Conservation (phyloP, 345 rosid species). For the Citropsis articulata region DNA sequence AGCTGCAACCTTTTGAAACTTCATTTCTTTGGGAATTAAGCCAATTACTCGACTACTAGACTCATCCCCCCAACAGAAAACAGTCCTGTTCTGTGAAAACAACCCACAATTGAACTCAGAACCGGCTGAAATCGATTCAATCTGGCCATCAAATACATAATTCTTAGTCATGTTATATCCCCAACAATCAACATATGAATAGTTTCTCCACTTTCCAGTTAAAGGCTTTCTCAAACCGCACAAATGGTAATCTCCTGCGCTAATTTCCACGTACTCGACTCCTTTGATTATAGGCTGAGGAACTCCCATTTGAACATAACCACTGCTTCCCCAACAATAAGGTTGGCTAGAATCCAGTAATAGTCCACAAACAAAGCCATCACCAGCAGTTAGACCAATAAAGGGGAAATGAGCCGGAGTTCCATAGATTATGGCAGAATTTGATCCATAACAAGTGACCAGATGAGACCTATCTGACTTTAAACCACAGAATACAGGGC, state of each 20-base stretch:
- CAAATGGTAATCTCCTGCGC: constrained; percentile 96
- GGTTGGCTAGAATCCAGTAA: constrained; percentile 83
- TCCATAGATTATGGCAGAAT: constrained; percentile 77
- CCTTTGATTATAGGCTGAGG: constrained; percentile 92
- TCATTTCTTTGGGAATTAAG: constrained; percentile 60
- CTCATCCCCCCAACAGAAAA: constrained; percentile 95
- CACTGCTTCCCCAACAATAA: constrained; percentile 96
- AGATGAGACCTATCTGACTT: constrained; percentile 90
- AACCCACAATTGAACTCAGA: constrained; percentile 89
- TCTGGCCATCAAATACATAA: constrained; percentile 66
- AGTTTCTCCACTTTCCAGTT: constrained; percentile 45
- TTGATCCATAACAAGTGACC: constrained; percentile 85
- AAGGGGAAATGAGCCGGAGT: constrained; percentile 79
- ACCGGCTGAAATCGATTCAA: constrained; percentile 85
- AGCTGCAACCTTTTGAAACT: constrained; percentile 80
- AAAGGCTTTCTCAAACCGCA: constrained; percentile 78
- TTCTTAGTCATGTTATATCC: constrained; percentile 95
- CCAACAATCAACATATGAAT: constrained; percentile 86
- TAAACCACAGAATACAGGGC: constrained; percentile 83
- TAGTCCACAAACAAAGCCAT: constrained; percentile 92
- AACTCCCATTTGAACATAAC: constrained; percentile 89
- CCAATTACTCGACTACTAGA: constrained; percentile 80
- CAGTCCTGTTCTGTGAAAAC: constrained; percentile 63
- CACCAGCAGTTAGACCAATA: constrained; percentile 87
- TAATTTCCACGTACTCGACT: constrained; percentile 78